Evolutionary conservation across 192 early-diverging fungal genomes (phyloP), one percentile per base, ranked within the genome.

Genomic region (Podila clonocystis): DNA sequence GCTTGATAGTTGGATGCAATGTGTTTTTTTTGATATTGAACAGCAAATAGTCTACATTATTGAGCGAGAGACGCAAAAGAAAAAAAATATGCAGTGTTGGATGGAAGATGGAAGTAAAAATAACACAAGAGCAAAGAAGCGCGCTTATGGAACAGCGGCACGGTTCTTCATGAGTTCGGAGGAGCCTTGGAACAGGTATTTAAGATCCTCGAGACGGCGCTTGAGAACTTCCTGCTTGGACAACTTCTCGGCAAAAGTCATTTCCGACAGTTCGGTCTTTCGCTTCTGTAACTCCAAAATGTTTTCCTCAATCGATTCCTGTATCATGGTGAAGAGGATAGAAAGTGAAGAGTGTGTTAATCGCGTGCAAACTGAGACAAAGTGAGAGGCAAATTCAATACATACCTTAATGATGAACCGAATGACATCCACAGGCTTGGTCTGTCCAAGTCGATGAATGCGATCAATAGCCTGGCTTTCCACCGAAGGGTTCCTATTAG

Each of bases 401-500:
- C 31, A 50, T 83, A 82, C 87, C 63, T 87, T 84, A 33, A 92
- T 82, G 69, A 94, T 89, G 69, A 91, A 93, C 31, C 90, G 89
- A 15, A 89, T 82, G 3, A 91, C 88, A 13, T 87, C 86, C 20
- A 94, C 89, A 0, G 90, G 87, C 31, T 84, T 75, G 30, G 63
- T 83, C 67, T 95, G 94, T 20, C 94, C 94, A 2, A 95, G 78
- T n/a, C 94, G 87, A 77, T 95, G 93, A 49, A 95, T 89, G 67
- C 94, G 91, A 74, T 95, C 94, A 48, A 95, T 91, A 0, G 94
- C 94, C 72, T 95, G 94, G 30, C 86, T 84, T 82, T 95, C 93
- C 22, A 93, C 91, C n/a, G 91, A 90, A 19, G 89, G 90, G 71
- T 94, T 95, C 94, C 93, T 79, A 82, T 65, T 69, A 72, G 24